Base-by-base conservation (phyloP, 441 rosid genomes). In the Cnidoscolus chayamansa region DNA sequence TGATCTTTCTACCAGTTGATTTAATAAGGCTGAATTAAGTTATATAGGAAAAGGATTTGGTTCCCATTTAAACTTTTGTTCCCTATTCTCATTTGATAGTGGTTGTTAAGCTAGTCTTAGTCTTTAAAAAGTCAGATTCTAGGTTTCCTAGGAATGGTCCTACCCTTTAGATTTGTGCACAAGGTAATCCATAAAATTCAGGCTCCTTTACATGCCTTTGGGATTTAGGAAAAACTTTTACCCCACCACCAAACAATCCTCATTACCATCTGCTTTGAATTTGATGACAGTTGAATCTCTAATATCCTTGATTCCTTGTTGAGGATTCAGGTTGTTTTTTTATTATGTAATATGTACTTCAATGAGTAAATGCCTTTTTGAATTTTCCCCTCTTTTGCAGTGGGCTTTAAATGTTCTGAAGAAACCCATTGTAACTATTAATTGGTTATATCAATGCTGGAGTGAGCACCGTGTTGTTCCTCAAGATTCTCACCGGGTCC, bases 401-500 rank as follows among this genome's bases (percentile, higher is more conserved):
- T 93, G 98, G 99, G 96, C 99, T 78, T 74, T 86, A 75, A 86
- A 90, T 87, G 74, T 71, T 73, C 85, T 86, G 79, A 92, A 88
- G 91, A 91, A 93, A 85, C 97, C 97, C n/a, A 77, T 84, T 45
- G 96, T 93, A 73, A 83, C 94, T 70, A 70, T 89, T 70, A 84
- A 84, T 76, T 96, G 99, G 99, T 80, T 96, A 75, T 75, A 79
- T 79, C 97, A 87, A 73, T 96, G 99, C 77, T 91, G 94, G 90
- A 86, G 55, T 73, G 99, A 96, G 84, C 99, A 96, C 67, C 99
- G 97, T 65, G 86, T 93, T 80, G 98, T 96, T 79, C 92, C 99
- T 72, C 97, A 87, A 76, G 98, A 91, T 75, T 76, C 89, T 17
- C 88, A 81, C 81, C 87, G 85, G 84, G 89, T 93, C 87, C 98